Evolutionary conservation across 495 filamentous ascomycete genomes (phyloP), one percentile per base, ranked within the genome.

Genomic region (Penicillium psychrofluorescens): DNA sequence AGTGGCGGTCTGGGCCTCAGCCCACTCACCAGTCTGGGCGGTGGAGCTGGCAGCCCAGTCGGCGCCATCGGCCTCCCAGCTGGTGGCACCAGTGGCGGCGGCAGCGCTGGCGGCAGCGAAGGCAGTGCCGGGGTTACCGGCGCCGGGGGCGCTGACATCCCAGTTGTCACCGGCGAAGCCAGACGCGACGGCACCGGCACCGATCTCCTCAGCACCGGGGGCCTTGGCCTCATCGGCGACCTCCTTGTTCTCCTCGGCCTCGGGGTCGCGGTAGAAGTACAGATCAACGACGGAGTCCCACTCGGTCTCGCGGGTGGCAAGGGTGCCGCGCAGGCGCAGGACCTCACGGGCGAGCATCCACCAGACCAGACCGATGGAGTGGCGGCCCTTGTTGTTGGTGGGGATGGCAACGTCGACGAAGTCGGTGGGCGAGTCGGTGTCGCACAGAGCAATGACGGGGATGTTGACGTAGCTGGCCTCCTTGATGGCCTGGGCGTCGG

Each of bases 211-310:
- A 48, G 77, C 84, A 61, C 79, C 80, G 38, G 86, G 77, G 46
- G 80, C 68, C 79, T 83, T 83, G 48, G 76, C 46, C 58, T 78
- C 76, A 36, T 82, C 80, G 33, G 74, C 67, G 44, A 85, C 79
- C 76, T 95, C 90, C 82, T 95, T 94, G 73, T 88, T 85, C 77
- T 87, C 90, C 80, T 96, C 90, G 53, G 92, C 90, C 77, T 98
- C 92, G 48, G 92, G 92, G 69, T 98, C 92, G 70, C 92, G 94
- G 85, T 98, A 98, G 82, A 98, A 98, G 88, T 98, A 98, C 55
- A 98, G 81, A 84, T 98, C 92, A 56, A 90, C 86, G 85, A 97
- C 96, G 68, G 90, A 83, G 61, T 98, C 92, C 92, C 92, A 98
- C 68, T 94, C 86, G 40, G 83, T 82, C 67, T 97, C 94, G 56